A percentile compares a stretch with the other conserved stretches of the same genome.
Conservation (phyloP, 2,329 filamentous ascomycete genomes). For the Chaetomiaceae sp. region DNA sequence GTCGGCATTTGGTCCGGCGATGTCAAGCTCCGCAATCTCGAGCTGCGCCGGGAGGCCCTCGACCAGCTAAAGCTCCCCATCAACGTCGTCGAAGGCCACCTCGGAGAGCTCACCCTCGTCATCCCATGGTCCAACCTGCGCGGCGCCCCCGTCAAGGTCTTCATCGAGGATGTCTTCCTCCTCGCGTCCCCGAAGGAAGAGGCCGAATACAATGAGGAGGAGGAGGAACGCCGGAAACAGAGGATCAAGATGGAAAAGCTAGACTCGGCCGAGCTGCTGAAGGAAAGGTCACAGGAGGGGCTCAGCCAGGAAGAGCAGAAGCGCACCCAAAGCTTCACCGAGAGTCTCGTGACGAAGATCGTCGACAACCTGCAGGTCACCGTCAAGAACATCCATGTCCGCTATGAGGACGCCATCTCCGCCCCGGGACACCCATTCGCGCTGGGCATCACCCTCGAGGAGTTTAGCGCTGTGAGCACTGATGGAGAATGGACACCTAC, state of each 20-base stretch:
- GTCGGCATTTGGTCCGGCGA: constrained; percentile 99
- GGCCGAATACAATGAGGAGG: constrained; percentile 84
- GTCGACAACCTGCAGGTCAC: constrained; percentile 97
- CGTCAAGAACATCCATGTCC: constrained; percentile 96
- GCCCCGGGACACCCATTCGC: constrained; percentile 94
- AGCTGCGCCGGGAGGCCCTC: constrained; percentile 88
- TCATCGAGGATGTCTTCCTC: constrained; percentile 95
- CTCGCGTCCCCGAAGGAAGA: constrained; percentile 94
- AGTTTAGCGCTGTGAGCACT: constrained; percentile 95
- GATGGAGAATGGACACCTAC: constrained; percentile 92
- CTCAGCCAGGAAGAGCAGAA: constrained; percentile 93
- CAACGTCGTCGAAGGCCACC: constrained; percentile 92
- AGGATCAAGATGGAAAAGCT: constrained; percentile 98
- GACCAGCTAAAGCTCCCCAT: constrained; percentile 95
- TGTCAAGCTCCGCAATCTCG: constrained; percentile 88
- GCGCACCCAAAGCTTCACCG: constrained; percentile 95
- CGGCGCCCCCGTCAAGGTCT: constrained; percentile 88
- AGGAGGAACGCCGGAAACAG: constrained; percentile 81
- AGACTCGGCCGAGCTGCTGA: constrained; percentile 90
- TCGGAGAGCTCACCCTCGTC: constrained; percentile 83
- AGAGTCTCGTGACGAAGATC: constrained; percentile 91
- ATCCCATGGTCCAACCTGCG: constrained; percentile 98
- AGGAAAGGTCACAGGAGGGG: constrained; percentile 86
- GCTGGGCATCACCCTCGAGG: constrained; percentile 83
- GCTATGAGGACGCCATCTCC: constrained; percentile 96